A percentile compares a stretch with the other conserved stretches of the same genome.
Conservation (phyloP, 192 early-diverging fungal species). For the Phycomyces nitens region DNA sequence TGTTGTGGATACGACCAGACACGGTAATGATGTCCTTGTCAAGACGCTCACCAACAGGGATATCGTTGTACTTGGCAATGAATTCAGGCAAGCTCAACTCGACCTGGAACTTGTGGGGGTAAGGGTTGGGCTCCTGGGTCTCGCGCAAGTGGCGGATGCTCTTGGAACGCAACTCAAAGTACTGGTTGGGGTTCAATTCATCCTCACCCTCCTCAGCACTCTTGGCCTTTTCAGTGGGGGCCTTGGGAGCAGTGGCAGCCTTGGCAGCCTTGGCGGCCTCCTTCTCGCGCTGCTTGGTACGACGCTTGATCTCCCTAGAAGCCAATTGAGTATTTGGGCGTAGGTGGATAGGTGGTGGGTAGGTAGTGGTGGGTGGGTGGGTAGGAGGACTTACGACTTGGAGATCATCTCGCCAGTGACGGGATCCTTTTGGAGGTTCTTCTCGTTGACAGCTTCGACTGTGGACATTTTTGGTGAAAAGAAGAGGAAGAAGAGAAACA, state of each 20-base stretch:
- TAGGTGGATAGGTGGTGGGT: no score
- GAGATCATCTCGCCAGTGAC: slow-evolving; percentile 93
- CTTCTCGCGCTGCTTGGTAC: slow-evolving; percentile 87
- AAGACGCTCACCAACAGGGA: slow-evolving; percentile 67
- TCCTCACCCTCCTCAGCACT: slow-evolving; percentile 74
- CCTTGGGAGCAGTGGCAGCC: slow-evolving; percentile 40
- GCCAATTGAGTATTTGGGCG: background rate
- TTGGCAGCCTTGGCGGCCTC: slow-evolving; percentile 65
- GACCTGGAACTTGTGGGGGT: slow-evolving; percentile 98
- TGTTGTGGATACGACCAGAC: slow-evolving; percentile 96
- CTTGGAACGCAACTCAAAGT: slow-evolving; percentile 96
- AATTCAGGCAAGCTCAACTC: slow-evolving; percentile 79
- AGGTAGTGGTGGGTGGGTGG: no score
- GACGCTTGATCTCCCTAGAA: slow-evolving; percentile 85
- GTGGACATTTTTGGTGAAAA: background rate
- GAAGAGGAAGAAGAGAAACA: slow-evolving; percentile 6
- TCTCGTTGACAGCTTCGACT: slow-evolving; percentile 8
- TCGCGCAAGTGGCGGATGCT: slow-evolving; percentile 78
- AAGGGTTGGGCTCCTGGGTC: slow-evolving; percentile 82
- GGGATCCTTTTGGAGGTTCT: slow-evolving; percentile 69
- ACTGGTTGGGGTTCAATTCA: slow-evolving; percentile 86
- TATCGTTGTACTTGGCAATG: slow-evolving; percentile 73
- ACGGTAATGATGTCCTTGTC: slow-evolving; percentile 70
- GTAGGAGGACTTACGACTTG: slow-evolving; percentile 67
- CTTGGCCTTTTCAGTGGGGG: slow-evolving; percentile 34